phyloP scores from a whole-genome alignment of 2,329 filamentous ascomycete genomes.

The Sphaerulina populicola region DNA sequence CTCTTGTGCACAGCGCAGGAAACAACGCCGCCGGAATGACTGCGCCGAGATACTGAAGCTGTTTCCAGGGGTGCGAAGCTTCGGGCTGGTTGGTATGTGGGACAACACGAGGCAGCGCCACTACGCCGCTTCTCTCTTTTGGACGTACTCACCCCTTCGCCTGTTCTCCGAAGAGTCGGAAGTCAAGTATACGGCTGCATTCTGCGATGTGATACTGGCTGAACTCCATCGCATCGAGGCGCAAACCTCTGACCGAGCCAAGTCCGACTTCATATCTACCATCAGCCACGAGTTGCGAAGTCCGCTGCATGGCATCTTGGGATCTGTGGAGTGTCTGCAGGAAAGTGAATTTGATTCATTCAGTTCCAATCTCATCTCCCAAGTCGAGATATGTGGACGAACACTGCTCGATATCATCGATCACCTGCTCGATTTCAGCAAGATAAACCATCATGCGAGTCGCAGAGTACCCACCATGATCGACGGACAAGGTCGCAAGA shows the following conservation, averaged over 20 bases:
- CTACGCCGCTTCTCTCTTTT: slow-evolving; percentile 34
- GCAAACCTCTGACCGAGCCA: slow-evolving; percentile 39
- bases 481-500: slow-evolving; percentile 8
- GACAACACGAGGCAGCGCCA: slow-evolving; percentile 37
- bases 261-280: slow-evolving; percentile 46
- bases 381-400: slow-evolving; percentile 44
- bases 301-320: slow-evolving; percentile 43
- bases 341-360: slow-evolving; percentile 37
- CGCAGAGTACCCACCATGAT: slow-evolving; percentile 8
- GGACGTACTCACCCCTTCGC: slow-evolving; percentile 40
- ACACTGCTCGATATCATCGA: slow-evolving; percentile 45
- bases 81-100: slow-evolving; percentile 47
- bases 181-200: slow-evolving; percentile 35
- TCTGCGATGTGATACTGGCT: slow-evolving; percentile 38
- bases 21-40: slow-evolving; percentile 23
- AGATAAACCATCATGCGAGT: slow-evolving; percentile 36
- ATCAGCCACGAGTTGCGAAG: slow-evolving; percentile 47
- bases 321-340: slow-evolving; percentile 44
- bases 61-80: slow-evolving; percentile 42
- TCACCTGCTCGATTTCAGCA: slow-evolving; percentile 39
- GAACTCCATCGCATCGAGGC: slow-evolving; percentile 37
- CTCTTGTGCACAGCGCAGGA: slow-evolving; percentile 21
- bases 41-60: slow-evolving; percentile 24
- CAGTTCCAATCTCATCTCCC: slow-evolving; percentile 39
- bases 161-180: slow-evolving; percentile 37